Evolutionary conservation across 2,329 filamentous ascomycete species (phyloP).

Genomic region (Ophiostoma perfectum): DNA sequence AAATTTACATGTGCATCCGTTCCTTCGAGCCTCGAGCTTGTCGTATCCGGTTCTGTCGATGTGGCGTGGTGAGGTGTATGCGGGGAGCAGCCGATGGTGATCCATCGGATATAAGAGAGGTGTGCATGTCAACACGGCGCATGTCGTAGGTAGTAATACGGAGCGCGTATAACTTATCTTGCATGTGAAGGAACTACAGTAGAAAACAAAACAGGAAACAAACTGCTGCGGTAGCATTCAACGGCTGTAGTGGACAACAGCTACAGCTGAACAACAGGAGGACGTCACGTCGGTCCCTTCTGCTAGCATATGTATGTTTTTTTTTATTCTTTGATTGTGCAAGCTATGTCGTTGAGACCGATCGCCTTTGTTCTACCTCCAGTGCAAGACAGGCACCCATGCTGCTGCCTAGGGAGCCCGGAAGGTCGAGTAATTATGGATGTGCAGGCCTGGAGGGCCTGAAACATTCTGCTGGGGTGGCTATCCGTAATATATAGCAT

Average conservation of each 20-base stretch:
- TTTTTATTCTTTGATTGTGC: too few species aligned
- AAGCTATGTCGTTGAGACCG: too few species aligned
- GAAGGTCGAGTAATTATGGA: background rate
- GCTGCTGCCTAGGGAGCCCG: background rate
- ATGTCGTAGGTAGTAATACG: background rate
- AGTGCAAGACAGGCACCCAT: background rate
- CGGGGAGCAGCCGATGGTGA: background rate
- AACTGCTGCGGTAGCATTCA: background rate
- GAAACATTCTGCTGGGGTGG: background rate
- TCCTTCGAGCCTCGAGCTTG: background rate
- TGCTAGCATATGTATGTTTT: too few species aligned
- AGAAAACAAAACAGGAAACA: background rate
- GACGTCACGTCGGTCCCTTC: too few species aligned
- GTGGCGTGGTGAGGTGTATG: background rate
- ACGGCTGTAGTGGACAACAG: background rate
- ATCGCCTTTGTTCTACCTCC: too few species aligned
- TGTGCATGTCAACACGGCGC: background rate
- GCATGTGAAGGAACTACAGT: background rate
- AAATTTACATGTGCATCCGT: background rate
- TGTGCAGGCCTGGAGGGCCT: background rate
- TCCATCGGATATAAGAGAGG: background rate
- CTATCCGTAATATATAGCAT: background rate
- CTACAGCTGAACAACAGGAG: too few species aligned
- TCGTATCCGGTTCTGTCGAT: background rate
- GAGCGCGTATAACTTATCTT: too few species aligned